Evolutionary conservation across 2,329 filamentous ascomycete species (phyloP).

Genomic region (Colletotrichum incanum): DNA sequence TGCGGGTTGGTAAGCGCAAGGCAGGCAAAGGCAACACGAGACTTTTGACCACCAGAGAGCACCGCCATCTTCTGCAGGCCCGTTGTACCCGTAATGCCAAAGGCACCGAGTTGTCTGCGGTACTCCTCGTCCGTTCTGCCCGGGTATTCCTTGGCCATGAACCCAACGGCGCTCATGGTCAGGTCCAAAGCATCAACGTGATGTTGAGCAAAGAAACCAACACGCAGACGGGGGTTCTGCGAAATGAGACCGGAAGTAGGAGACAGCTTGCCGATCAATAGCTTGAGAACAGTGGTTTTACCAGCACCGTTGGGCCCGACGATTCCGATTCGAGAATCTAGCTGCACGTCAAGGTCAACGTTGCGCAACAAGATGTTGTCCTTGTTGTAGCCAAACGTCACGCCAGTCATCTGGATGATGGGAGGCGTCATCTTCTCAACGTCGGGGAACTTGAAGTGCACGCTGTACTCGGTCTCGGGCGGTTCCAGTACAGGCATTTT

Average conservation of each 20-base stretch:
- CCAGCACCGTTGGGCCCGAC: constrained; percentile 99
- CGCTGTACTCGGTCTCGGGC: constrained; percentile 94
- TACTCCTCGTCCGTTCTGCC: constrained; percentile 97
- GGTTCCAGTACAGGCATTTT: constrained; percentile 93
- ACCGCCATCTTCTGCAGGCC: constrained; percentile 96
- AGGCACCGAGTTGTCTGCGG: constrained; percentile 92
- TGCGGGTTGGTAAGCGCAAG: constrained; percentile 94
- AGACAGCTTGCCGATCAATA: constrained; percentile 90
- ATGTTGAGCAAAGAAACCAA: constrained; percentile 98
- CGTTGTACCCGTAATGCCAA: constrained; percentile 92
- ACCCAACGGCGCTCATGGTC: constrained; percentile 89
- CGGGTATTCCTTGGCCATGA: constrained; percentile 94
- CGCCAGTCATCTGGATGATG: constrained; percentile 96
- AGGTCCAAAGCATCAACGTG: constrained; percentile 97
- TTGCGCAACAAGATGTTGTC: constrained; percentile 87
- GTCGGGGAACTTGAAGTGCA: constrained; percentile 97
- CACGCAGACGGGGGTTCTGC: constrained; percentile 87
- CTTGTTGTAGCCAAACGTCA: constrained; percentile 88
- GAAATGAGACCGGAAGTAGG: constrained; percentile 87
- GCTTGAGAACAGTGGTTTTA: constrained; percentile 98
- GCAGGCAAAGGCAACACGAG: constrained; percentile 98
- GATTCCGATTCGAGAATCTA: constrained; percentile 98
- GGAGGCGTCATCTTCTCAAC: constrained; percentile 98
- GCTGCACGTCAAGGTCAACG: constrained; percentile 95
- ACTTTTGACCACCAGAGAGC: constrained; percentile 97